Evolutionary conservation across 1,284 basidiomycete genomes (phyloP), one percentile per base, ranked within the genome.

Genomic region (Rhodotorula sp.): DNA sequence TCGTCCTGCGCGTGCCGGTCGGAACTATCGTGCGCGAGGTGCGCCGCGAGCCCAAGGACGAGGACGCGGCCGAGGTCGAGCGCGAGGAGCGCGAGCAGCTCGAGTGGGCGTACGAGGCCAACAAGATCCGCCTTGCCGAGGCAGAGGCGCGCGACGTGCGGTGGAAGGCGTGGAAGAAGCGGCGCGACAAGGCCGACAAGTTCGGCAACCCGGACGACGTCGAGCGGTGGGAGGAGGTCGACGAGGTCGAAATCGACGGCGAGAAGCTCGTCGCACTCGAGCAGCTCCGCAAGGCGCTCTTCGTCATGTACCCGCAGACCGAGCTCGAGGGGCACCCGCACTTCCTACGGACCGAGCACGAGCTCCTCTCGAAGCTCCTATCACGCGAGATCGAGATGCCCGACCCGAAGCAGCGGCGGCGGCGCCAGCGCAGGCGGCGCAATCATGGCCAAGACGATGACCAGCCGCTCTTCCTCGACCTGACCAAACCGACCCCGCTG

Each of bases 1-100:
- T 88, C 4, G 83, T 92, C 52, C 86, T 97, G 66, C 84, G 85
- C 50, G 92, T 97, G 0, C 95, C 94, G 0, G 82, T 95, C 0
- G 94, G 94, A 0, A 97, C 94, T 0, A 87, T 97, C 68, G 88
- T 97, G 8, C 87, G 88, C 49, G 62, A 63, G 44, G 53, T 63
- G 25, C 84, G 87, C 34, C 41, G 82, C 84, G 46, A 85, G 46
- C 85, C 73, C 87, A 90, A 80, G 86, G 86, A 74, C 88, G 87
- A 86, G 89, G 84, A 85, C 0, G 80, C 89, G 58, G 80, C 85
- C 54, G 87, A 83, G 17, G 80, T 19, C 79, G 80, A 52, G 78
- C 80, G 84, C 82, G 83, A 84, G 60, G 83, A 85, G 58, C 86
- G 84, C 77, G 86, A 90, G 84, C 83, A 89, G 54, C 88, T 88